Evolutionary conservation across 345 rosid species (phyloP), one percentile per base, ranked within the genome.

Genomic region (Corymbia maculata): DNA sequence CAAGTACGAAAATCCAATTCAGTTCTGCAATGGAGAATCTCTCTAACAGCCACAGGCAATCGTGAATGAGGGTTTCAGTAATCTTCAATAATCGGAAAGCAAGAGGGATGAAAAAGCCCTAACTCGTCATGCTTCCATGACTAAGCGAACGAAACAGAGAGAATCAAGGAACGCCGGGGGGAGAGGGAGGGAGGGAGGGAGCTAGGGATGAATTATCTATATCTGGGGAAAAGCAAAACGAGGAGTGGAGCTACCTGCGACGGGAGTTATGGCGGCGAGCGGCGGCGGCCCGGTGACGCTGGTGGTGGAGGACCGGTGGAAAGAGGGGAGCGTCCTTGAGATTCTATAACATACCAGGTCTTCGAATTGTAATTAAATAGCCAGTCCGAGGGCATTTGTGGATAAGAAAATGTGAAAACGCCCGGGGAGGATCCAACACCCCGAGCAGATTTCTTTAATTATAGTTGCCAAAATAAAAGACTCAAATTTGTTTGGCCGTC

Each of bases 21-120:
- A 17, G 82, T 0, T 75, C 82, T 75, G 49, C 82, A 0, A 70
- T 16, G 45, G 45, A 70, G 24, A 42, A 32, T 70, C 45, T 70
- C 2, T 70, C 80, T 70, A 32, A 0, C 10, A 0, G 49, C 49
- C 49, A 10, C 49, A 1, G 24, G 24, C 24, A 0, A 17, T 70
- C 13, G 42, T 16, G 32, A 32, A 4, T 19, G 80, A 70, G 80
- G 6, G 45, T 36, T 32, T 36, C 80, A 14, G 28, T 42, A 44
- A 42, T 75, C 82, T 75, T 36, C 26, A 49, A 75, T 10, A 19
- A 26, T 36, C 49, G 42, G 82, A 75, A 14, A 75, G 82, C 9
- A 75, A 68, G 44, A 68, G 44, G 79, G 44, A 15, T 11, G 44
- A 15, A 16, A 19, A 75, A 75, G 82, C 82, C 82, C 82, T 75